Base-by-base conservation (phyloP, 1,139 yeast genomes). In the Pichia sp. region DNA sequence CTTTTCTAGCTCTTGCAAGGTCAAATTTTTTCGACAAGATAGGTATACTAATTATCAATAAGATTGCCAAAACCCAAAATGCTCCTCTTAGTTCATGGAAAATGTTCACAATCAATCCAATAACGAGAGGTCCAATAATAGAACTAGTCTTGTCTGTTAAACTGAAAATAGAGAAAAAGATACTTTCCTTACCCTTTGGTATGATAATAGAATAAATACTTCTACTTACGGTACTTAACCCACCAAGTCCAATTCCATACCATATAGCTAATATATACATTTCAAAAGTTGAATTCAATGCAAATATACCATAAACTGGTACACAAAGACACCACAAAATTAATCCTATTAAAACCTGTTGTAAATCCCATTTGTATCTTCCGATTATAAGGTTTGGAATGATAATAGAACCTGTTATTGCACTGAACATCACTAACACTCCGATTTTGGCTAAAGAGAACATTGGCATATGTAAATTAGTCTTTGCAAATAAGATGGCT, bases 121-220 rank as follows among this genome's bases (percentile, higher is more conserved):
- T 74, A 22, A 80, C 53, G 7, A 77, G 61, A 0, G 89, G 89
- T 0, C 89, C 88, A 25, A 81, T 50, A 5, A 81, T 72, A 0
- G 85, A 77, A 8, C 85, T 77, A 4, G 88, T 87, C 53, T 81
- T 81, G 56, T 81, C 89, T 1, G 89, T 81, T 31, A 81, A 77
- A 26, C 82, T 74, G 57, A 76, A 81, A 33, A 81, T 62, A 14
- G 87, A 79, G 59, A 81, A 81, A 54, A 80, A 81, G 4, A 80
- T 74, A 2, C 80, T 74, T 52, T 81, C 89, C 51, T 73, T 76
- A 14, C 88, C 88, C 31, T 64, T 67, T 16, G 89, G 89, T 35
- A 81, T 78, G 40, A 81, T 66, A 52, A 79, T 57, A 25, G 83
- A 71, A 56, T 75, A 81, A 3, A 78, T 64, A 2, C 86, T 76